Evolutionary conservation across 805 yeast genomes (phyloP).

Genomic region (Kluyveromyces aestuarii): DNA sequence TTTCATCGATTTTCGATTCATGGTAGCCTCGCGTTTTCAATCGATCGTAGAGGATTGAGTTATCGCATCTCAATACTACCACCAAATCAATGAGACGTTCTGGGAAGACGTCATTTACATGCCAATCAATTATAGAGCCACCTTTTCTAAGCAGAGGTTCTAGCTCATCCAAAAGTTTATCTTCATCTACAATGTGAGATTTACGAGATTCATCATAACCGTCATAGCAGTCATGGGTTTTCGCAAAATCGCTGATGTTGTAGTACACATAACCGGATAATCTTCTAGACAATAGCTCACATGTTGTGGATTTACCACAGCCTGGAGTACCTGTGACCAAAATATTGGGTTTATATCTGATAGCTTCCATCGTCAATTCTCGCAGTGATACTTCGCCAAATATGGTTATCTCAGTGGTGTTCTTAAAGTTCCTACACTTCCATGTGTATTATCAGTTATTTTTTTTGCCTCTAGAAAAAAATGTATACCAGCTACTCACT

Average conservation of each 20-base stretch:
- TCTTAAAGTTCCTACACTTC: too few relatives aligned
- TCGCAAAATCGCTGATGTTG: conserved; percentile 75
- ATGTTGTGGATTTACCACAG: conserved; percentile 30
- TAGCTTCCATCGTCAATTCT: conserved; percentile 8
- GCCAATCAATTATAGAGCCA: conserved; percentile 94
- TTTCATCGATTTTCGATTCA: conserved; percentile 77
- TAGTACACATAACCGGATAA: conserved; percentile 39
- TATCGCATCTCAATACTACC: conserved; percentile 76
- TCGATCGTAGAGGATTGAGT: conserved; percentile 63
- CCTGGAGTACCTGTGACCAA: conserved; percentile 93
- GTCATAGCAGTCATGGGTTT: conserved; percentile 63
- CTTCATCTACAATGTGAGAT: conserved; percentile 87
- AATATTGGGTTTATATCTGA: conserved; percentile 51
- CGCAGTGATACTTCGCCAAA: not conserved
- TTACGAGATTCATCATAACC: conserved; percentile 83
- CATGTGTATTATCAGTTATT: too few relatives aligned
- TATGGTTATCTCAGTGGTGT: not conserved
- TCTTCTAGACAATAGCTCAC: conserved; percentile 20
- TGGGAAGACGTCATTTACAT: conserved; percentile 91
- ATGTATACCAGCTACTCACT: too few relatives aligned
- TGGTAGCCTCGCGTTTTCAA: conserved; percentile 68
- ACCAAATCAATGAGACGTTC: conserved; percentile 88
- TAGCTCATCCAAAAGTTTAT: conserved; percentile 68
- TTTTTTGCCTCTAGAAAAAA: too few relatives aligned
- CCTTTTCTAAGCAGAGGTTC: conserved; percentile 77